Percentiles rank a stretch among this genome's conserved stretches.
Evolutionary conservation across 345 rosid species (phyloP).

Genomic region (Carallia pectinifolia): DNA sequence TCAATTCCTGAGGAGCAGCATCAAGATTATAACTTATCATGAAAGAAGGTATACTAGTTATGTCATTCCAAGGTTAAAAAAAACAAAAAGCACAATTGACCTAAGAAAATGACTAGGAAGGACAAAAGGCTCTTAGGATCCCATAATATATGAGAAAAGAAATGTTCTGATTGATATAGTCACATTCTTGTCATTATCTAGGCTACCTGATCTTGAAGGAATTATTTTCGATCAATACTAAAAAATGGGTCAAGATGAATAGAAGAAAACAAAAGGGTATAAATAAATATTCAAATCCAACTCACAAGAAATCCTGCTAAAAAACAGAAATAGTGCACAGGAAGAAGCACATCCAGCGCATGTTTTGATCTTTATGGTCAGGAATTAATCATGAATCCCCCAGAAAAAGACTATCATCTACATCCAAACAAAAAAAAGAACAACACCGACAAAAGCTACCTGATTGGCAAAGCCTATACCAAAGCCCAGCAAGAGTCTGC

Average conservation of each 20-base stretch:
- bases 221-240: no score
- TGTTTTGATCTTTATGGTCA: neutral
- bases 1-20: neutral
- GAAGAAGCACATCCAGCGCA: slow-evolving; percentile 7
- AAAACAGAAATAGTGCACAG: neutral
- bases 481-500: slow-evolving; percentile 87
- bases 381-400: neutral
- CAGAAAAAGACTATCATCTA: neutral
- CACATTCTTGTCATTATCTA: slow-evolving; percentile 4
- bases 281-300: slow-evolving; percentile 1
- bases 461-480: slow-evolving; percentile 98
- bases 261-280: slow-evolving; percentile 1
- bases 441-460: slow-evolving; percentile 40
- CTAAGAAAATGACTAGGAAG: neutral
- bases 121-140: neutral
- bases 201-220: no score
- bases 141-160: neutral
- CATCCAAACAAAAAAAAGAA: neutral
- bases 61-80: slow-evolving; percentile 15
- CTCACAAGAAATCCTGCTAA: neutral
- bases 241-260: neutral
- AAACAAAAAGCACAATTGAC: neutral
- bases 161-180: neutral
- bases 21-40: slow-evolving; percentile 7
- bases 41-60: neutral